Evolutionary conservation across 2,329 filamentous ascomycete genomes (phyloP), one percentile per base, ranked within the genome.

Genomic region (Colletotrichum ledebouriae): DNA sequence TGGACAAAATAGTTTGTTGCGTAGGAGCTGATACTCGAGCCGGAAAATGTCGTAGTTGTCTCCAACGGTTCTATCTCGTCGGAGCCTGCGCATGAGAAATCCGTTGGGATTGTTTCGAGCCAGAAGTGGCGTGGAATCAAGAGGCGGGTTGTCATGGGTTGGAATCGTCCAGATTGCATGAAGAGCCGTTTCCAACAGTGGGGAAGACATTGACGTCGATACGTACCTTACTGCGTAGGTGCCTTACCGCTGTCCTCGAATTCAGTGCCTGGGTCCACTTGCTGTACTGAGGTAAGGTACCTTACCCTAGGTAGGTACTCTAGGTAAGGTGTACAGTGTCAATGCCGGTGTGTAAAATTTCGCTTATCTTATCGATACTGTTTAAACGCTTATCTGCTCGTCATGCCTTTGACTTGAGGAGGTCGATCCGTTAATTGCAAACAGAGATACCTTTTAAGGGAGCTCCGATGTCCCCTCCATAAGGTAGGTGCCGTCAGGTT

Each of bases 181-280:
- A 67, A 67, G 63, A 63, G 59, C 63, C 63, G 63, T 66, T 50
- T 66, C 39, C 50, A 50, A 29, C 33, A 49, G 63, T 67, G 63
- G 63, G 22, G 63, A 67, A 41, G 6, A 56, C 39, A 63, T 67
- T 67, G 63, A 56, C 59, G 42, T 49, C 42, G n/a, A 25, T 34
- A 34, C 59, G 17, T 6, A 15, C 17, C 46, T 29, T 29, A 17
- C 17, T 17, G 17, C 17, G 17, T 17, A 29, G 22, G 22, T 22
- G 4, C 29, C 29, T 29, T 29, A 29, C 29, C 25, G 6, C 29
- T 29, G 29, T 29, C 29, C 29, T 29, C 29, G 25, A 25, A 25
- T 25, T 25, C 25, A 25, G 25, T 25, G 25, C 25, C 37, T 34
- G 33, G 17, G 33, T 17, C 12, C 49, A 17, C 15, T n/a, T 39